Base-by-base conservation (phyloP, 768 basidiomycete species). In the Sarcodon aspratus region DNA sequence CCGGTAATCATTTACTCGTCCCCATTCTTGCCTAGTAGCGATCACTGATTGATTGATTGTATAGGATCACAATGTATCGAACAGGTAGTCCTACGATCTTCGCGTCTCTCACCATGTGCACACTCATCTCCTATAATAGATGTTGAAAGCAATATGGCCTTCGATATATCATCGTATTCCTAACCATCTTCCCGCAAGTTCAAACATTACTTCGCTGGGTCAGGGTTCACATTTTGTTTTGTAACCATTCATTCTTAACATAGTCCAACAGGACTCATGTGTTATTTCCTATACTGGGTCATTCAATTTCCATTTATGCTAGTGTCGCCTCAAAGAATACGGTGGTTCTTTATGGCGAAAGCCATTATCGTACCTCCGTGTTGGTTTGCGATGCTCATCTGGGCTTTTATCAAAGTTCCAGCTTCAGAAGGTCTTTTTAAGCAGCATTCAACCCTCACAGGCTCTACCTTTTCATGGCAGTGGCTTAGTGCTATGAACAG, bases 71-170 rank as follows among this genome's bases (percentile, higher is more conserved):
- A 87, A 62, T 82, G 79, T 50, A 70, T 87, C 17, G 83, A 85
- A 56, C 85, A 86, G 61, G 69, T 64, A 27, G 21, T 27, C 21
- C 21, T 27, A 50, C 18, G 47, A 27, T 27, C 21, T 2, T 27
- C 21, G 21, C 21, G 21, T 27, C 5, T 27, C 21, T 27, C 17
- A 9, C 46, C 13, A 36, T 17, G 2, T 4, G 53, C 15, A 17
- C 31, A 42, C n/a, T n/a, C 13, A 12, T 8, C 13, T 40, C 13
- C 3, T 18, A 45, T 31, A 17, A 27, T 18, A 55, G 54, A 86
- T 85, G 83, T 66, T 87, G 12, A 85, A 83, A 59, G 86, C 86
- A 1, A 85, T 90, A 31, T 89, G 87, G 86, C 87, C 87, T 0
- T 79, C 80, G 1, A 70, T 78, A 9, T 27, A 27, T 36, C 74